Evolutionary conservation across 371 early-diverging fungal species (phyloP), one percentile per base, ranked within the genome.

Genomic region (Apophysomyces sp.): DNA sequence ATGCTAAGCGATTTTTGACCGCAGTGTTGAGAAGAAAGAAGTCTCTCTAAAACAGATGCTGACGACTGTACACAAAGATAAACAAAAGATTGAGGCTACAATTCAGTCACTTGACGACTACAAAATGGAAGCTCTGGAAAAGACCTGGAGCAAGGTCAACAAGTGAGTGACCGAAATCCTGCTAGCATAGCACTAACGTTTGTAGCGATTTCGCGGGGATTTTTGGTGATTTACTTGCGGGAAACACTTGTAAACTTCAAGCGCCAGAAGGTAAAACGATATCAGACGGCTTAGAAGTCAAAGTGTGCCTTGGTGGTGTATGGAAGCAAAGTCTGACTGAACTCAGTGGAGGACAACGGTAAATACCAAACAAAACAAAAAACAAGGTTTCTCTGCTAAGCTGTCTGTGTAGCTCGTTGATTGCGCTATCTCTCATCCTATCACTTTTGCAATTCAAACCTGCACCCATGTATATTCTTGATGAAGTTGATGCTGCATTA

Each of bases 401-500:
- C 21, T 21, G 1, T 26, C 8, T 34, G 1, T 13, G 13, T 65
- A 90, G 91, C 55, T 97, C 97, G 1, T 71, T 99, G 58, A 91
- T 98, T 55, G 99, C 99, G 0, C 84, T 99, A 18, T 95, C 99
- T 3, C 75, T 99, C 55, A 99, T 99, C 61, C 85, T 99, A 54
- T 89, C 99, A 13, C 83, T 99, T 41, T 86, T 99, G 13, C 98
- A 98, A 78, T 99, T 96, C 78, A 99, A 97, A 72, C 99, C 99
- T 4, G 99, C 99, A 0, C 99, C 99, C 3, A 98, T 99, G 96
- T 99, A 99, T 78, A 97, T 99, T 76, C 84, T 99, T 52, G 99
- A 99, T 81, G 99, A 99, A 77, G 95, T 99, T 1, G 99, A 99
- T 81, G 95, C 99, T 3, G 99, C 99, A 2, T 85, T 99, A 41